Base-by-base conservation (phyloP, 257 asterid genomes). In the Solanum tarapatanum region DNA sequence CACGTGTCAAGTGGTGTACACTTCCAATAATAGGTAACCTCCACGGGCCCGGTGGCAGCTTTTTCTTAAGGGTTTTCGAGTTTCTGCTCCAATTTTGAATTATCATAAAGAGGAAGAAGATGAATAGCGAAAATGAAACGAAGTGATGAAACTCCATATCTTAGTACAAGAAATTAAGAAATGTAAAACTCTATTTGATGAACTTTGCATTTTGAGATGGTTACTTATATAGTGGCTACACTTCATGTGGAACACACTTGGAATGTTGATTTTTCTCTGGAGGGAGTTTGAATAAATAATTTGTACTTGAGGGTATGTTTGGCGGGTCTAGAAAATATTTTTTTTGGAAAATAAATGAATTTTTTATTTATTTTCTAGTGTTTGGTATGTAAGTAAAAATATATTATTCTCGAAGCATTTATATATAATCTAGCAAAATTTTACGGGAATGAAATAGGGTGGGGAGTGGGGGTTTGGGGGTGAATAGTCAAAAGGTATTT, bases 21-120 rank as follows among this genome's bases (percentile, higher is more conserved):
- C 79, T 85, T 35, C 91, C 91, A 24, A 90, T 86, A n/a, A 90
- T 13, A 4, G 91, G 89, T 51, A 89, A 72, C 79, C 79, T 72
- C 79, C 79, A 72, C 24, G 43, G 79, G 16, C 79, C 43, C 0
- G 43, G 43, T 3, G 79, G 79, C 14, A 70, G 24, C 24, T 70
- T 70, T 30, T 30, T 70, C 41, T 70, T 32, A 0, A 8, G 24
- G 24, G 2, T 72, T 72, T 72, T 72, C 2, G 26, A 8, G 72
- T 80, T 21, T 7, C 12, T 32, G 0, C 1, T 32, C 79, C 79
- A 32, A 32, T 72, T 72, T 72, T 17, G 79, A 72, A 72, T 72
- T 13, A 2, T 17, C 2, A 16, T 0, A 33, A 32, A 72, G 79
- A 72, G 16, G 4, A 72, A 72, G 45, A 32, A 32, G 26, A 72